Evolutionary conservation across 495 filamentous ascomycete genomes (phyloP).

Genomic region (Aspergillus saccharolyticus): DNA sequence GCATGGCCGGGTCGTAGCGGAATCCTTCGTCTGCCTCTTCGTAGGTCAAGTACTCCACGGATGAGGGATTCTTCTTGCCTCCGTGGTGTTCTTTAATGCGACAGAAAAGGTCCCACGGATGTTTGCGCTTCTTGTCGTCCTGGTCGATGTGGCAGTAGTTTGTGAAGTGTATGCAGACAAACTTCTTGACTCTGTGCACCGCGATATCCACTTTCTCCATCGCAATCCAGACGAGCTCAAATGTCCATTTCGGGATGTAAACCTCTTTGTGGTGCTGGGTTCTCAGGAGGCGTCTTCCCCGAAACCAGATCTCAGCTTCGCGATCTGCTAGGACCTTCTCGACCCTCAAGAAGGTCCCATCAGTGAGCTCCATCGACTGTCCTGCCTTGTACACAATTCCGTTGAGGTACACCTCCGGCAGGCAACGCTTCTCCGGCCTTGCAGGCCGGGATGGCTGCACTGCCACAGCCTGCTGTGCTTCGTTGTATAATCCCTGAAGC

Average conservation of each 20-base stretch:
- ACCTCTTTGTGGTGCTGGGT: slow-evolving; percentile 6
- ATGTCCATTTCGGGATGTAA: slow-evolving; percentile 17
- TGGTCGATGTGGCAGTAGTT: slow-evolving; percentile 21
- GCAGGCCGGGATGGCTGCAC: not conserved
- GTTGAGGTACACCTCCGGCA: slow-evolving; percentile 15
- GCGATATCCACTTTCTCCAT: slow-evolving; percentile 17
- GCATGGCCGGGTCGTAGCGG: not conserved
- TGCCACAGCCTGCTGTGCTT: not conserved
- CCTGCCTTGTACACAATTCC: slow-evolving; percentile 19
- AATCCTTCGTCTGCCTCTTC: slow-evolving; percentile 22
- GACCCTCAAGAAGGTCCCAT: slow-evolving; percentile 21
- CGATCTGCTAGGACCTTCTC: slow-evolving; percentile 6
- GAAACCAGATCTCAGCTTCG: slow-evolving; percentile 13
- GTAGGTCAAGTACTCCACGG: slow-evolving; percentile 26
- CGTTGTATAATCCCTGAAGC: slow-evolving; percentile 6
- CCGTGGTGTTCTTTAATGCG: slow-evolving; percentile 23
- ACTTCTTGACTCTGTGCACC: slow-evolving; percentile 16
- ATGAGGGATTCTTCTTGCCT: slow-evolving; percentile 10
- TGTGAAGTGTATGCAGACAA: slow-evolving; percentile 29
- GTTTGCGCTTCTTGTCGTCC: not conserved
- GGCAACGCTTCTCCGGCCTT: not conserved
- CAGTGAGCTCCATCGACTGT: slow-evolving; percentile 20
- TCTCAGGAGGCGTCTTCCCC: slow-evolving; percentile 18
- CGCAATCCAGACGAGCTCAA: slow-evolving; percentile 27
- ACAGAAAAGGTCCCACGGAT: slow-evolving; percentile 21